These are phyloP conservation scores for Paramyrothecium sp. DNA, from an alignment of 2,329 filamentous ascomycete species.

Conservation along the genomic window DNA sequence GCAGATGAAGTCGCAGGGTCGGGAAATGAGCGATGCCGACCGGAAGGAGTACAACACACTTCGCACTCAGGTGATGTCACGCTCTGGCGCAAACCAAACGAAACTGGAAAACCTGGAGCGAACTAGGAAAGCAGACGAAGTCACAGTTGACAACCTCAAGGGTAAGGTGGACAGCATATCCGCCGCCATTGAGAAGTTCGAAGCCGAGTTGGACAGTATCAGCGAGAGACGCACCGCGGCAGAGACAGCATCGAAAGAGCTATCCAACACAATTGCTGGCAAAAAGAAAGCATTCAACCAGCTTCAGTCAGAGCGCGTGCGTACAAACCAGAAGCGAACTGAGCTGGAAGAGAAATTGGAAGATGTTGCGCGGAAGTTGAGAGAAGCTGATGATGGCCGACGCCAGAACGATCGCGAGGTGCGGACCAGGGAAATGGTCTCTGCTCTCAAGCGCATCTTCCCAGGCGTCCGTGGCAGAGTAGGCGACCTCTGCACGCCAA, in stretches of 20 bases:
- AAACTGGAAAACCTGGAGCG: conserved; percentile 84
- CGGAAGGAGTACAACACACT: conserved; percentile 86
- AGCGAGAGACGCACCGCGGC: conserved; percentile 65
- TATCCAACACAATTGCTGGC: conserved; percentile 73
- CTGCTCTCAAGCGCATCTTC: conserved; percentile 84
- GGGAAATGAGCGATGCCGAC: conserved; percentile 80
- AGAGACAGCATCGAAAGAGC: conserved; percentile 62
- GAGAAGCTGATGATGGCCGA: conserved; percentile 80
- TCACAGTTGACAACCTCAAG: conserved; percentile 84
- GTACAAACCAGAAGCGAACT: conserved; percentile 76
- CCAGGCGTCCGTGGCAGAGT: conserved; percentile 89
- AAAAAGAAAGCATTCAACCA: conserved; percentile 93
- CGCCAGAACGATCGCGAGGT: conserved; percentile 82
- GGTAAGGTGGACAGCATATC: conserved; percentile 81
- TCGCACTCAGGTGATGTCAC: conserved; percentile 79
- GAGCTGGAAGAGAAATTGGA: conserved; percentile 92
- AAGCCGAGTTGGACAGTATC: conserved; percentile 68
- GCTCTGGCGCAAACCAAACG: conserved; percentile 75
- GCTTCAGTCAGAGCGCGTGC: conserved; percentile 77
- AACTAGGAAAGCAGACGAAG: conserved; percentile 87
- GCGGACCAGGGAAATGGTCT: conserved; percentile 78
- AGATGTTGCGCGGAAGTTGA: conserved; percentile 75
- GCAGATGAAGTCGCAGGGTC: conserved; percentile 81
- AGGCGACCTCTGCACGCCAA: conserved; percentile 89
- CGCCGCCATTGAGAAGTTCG: conserved; percentile 70